phyloP scores from a whole-genome alignment of 768 basidiomycete genomes.

The Pleurotus djamor region DNA sequence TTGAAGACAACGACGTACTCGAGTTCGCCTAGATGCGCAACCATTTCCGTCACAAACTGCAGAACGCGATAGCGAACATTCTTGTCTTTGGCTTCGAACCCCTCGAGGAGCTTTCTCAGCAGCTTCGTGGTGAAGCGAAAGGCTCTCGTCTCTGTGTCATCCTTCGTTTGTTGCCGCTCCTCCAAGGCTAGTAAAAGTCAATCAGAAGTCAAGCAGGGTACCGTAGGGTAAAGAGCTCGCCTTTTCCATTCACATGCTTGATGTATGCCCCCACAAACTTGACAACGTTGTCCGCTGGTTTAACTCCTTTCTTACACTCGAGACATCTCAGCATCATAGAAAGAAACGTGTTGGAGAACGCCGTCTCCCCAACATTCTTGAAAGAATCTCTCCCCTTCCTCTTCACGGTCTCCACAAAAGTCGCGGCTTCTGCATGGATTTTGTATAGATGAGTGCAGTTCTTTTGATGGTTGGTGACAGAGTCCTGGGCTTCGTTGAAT shows the following conservation, averaged over 20 bases:
- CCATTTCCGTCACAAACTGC: constrained; percentile 76
- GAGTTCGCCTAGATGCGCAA: constrained; percentile 77
- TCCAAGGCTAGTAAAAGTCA: constrained; percentile 29
- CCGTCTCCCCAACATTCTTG: constrained; percentile 74
- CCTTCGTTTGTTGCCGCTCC: constrained; percentile 34
- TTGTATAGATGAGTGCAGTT: constrained; percentile 84
- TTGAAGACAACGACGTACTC: constrained; percentile 54
- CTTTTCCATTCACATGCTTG: constrained; percentile 72
- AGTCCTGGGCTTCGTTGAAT: constrained; percentile 76
- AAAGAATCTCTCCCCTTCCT: constrained; percentile 33
- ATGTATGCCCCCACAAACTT: constrained; percentile 84
- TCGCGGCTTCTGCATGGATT: constrained; percentile 65
- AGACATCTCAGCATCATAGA: constrained; percentile 59
- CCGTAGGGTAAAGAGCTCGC: constrained; percentile 33
- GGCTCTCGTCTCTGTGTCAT: constrained; percentile 61
- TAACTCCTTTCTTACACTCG: constrained; percentile 76
- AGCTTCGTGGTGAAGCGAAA: constrained; percentile 67
- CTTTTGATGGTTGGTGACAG: constrained; percentile 83
- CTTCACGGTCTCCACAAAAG: constrained; percentile 44
- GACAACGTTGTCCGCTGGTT: constrained; percentile 71
- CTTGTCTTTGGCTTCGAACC: constrained; percentile 87
- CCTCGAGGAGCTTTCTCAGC: constrained; percentile 67
- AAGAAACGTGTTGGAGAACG: constrained; percentile 68
- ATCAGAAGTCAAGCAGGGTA: neutral
- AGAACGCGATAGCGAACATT: constrained; percentile 77